These are phyloP conservation scores for Harrya chromipes DNA, from an alignment of 768 basidiomycete genomes.

Conservation along the genomic window DNA sequence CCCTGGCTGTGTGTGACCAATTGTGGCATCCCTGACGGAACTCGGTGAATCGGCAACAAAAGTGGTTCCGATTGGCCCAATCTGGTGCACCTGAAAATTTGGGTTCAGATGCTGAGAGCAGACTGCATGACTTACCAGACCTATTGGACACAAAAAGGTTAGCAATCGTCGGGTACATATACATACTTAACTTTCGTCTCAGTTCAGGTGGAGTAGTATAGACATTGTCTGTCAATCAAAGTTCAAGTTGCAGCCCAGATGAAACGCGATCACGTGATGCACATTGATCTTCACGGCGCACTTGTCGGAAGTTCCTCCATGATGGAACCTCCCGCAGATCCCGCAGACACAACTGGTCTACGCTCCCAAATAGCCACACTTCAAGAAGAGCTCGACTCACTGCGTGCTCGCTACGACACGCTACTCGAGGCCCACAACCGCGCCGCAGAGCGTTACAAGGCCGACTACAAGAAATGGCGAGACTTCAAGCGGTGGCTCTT, in stretches of 20 bases:
- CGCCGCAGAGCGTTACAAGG: conserved; percentile 45
- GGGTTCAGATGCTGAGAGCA: too few relatives aligned
- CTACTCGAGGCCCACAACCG: conserved; percentile 43
- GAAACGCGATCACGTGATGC: conserved; percentile 26
- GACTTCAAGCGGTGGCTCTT: conserved; percentile 44
- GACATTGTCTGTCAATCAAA: too few relatives aligned
- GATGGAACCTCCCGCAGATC: conserved; percentile 7
- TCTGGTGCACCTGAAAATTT: conserved; percentile 5
- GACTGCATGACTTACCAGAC: too few relatives aligned
- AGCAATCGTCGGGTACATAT: too few relatives aligned
- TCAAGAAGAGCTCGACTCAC: conserved; percentile 32
- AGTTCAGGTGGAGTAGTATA: too few relatives aligned
- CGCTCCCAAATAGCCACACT: conserved; percentile 18
- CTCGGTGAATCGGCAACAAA: conserved; percentile 11
- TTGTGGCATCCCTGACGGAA: not conserved
- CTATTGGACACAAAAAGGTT: too few relatives aligned
- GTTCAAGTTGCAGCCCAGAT: too few relatives aligned
- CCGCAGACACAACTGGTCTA: conserved; percentile 1
- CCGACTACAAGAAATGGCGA: conserved; percentile 54
- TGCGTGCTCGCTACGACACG: conserved; percentile 44
- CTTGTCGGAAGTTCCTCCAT: too few relatives aligned
- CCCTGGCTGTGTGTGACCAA: not conserved
- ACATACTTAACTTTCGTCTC: too few relatives aligned
- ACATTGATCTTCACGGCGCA: not conserved
- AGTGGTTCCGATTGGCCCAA: conserved; percentile 7